Conservation (phyloP, 2,329 filamentous ascomycete genomes). For the Diaporthe aspalathi region DNA sequence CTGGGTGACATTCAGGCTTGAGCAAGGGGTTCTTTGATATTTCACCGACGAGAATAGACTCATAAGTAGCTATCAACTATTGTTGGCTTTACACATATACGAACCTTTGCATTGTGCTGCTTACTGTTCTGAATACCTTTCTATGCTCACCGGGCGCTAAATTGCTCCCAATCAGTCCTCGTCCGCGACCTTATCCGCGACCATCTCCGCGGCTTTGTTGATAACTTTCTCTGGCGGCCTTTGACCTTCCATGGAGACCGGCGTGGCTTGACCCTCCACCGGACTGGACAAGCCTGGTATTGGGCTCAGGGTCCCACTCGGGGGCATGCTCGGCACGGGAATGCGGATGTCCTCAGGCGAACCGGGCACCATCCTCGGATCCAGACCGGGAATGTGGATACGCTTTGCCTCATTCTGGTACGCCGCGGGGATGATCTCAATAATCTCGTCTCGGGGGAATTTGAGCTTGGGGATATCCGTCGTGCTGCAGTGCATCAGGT, state of each 20-base stretch:
- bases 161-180: constrained; percentile 59
- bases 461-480: constrained; percentile 92
- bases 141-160: too few relatives aligned
- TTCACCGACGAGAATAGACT: not conserved
- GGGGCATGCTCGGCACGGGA: constrained; percentile 67
- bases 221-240: constrained; percentile 61
- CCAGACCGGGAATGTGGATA: constrained; percentile 81
- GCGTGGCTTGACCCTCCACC: constrained; percentile 53
- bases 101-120: too few relatives aligned
- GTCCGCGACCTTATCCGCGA: constrained; percentile 64
- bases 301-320: constrained; percentile 57
- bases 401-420: constrained; percentile 97
- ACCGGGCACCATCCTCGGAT: constrained; percentile 75
- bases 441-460: constrained; percentile 96
- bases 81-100: not conserved
- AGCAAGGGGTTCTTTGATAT: not conserved
- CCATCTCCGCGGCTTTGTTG: constrained; percentile 61
- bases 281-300: constrained; percentile 62
- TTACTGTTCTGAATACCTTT: too few relatives aligned
- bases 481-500: constrained; percentile 98
- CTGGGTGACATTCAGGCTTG: not conserved
- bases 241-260: constrained; percentile 34
- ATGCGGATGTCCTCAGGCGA: constrained; percentile 86
- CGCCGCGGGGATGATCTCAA: constrained; percentile 96
- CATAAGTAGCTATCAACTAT: not conserved